Evolutionary conservation across 73 alveolate genomes (phyloP).

Genomic region (Paramecium sonneborni): DNA sequence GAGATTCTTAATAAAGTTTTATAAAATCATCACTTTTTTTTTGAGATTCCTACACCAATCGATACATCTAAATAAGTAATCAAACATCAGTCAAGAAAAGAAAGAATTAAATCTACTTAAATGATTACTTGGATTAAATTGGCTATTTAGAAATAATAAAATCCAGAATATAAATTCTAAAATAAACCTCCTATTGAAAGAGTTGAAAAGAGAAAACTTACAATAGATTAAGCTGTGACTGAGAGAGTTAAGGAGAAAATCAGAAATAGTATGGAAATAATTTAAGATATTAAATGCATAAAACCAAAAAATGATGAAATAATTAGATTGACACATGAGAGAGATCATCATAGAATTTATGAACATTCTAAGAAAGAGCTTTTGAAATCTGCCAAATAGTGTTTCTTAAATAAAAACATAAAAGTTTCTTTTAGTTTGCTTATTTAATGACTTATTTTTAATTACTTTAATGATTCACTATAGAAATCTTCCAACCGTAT

Average conservation of each 20-base stretch:
- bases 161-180: not conserved
- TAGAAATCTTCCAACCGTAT: not conserved
- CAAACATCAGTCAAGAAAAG: not conserved
- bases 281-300: not conserved
- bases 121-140: constrained; percentile 31
- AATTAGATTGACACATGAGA: not conserved
- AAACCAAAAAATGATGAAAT: not conserved
- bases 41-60: constrained; percentile 14
- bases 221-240: not conserved
- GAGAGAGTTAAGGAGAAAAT: not conserved
- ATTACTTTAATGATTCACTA: not conserved
- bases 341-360: not conserved
- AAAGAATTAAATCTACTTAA: not conserved
- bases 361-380: not conserved
- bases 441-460: not conserved
- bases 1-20: not conserved
- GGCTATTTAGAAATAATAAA: not conserved
- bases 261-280: not conserved
- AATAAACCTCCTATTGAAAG: not conserved
- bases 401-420: not conserved
- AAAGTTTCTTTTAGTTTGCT: not conserved
- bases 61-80: not conserved
- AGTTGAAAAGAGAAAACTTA: not conserved
- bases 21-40: not conserved
- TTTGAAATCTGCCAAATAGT: not conserved